phyloP scores from a whole-genome alignment of 139 green algal species.

The Micractinium sp. region DNA sequence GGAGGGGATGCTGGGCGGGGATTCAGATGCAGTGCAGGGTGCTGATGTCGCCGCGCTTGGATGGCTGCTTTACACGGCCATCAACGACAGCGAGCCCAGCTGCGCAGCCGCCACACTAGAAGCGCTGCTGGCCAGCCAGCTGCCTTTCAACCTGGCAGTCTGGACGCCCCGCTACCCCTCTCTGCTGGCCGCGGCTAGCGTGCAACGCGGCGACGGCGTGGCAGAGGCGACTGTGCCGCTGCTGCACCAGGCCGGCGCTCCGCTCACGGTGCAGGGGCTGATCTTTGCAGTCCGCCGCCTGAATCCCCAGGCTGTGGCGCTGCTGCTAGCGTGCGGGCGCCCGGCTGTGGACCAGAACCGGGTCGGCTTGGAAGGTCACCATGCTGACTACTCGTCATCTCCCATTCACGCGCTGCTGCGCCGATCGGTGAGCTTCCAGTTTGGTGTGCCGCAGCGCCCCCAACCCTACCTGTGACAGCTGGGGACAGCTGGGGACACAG shows the following conservation, averaged over 20 bases:
- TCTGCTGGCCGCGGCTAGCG: neutral
- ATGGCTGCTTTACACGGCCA: neutral
- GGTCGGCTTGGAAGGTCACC: too few species aligned
- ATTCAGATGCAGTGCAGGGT: neutral
- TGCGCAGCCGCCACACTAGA: neutral
- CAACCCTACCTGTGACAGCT: too few species aligned
- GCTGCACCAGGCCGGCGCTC: neutral
- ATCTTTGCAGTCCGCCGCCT: neutral
- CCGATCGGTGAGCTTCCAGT: neutral
- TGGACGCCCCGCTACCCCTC: neutral
- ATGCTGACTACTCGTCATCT: neutral
- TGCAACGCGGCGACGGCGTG: neutral
- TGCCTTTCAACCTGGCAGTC: neutral
- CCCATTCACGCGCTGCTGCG: neutral
- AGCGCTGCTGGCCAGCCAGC: conserved; percentile 1
- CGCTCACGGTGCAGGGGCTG: neutral
- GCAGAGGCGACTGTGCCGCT: neutral
- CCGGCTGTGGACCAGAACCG: neutral
- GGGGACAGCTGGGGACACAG: too few species aligned
- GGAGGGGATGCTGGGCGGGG: neutral
- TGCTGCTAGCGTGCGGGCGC: neutral
- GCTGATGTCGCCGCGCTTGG: neutral
- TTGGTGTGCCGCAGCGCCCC: neutral
- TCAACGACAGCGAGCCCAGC: neutral
- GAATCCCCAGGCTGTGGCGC: neutral